Conservation (phyloP, 768 basidiomycete genomes). For the Podaxis pistillaris region DNA sequence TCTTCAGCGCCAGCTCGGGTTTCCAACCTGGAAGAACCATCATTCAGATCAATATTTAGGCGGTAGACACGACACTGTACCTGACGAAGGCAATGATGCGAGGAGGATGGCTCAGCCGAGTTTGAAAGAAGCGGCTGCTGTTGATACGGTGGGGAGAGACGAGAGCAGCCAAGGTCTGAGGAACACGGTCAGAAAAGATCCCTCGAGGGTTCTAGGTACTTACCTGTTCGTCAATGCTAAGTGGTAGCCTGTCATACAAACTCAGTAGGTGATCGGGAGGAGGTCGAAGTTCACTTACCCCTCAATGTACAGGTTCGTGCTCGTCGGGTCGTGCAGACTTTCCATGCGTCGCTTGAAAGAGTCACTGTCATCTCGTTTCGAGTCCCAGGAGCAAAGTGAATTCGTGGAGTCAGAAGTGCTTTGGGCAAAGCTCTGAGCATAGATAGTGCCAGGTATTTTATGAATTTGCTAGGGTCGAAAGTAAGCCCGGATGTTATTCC, state of each 20-base stretch:
- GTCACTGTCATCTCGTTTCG: conserved; percentile 27
- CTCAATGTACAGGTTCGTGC: conserved; percentile 83
- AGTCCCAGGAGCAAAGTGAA: conserved; percentile 21
- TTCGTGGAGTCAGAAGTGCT: conserved; percentile 20
- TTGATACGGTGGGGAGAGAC: conserved; percentile 71
- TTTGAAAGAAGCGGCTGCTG: conserved; percentile 79
- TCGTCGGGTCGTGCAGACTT: conserved; percentile 58
- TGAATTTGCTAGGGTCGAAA: conserved; percentile 55
- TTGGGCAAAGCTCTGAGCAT: conserved; percentile 37
- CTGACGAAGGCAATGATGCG: conserved; percentile 82
- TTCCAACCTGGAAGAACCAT: conserved; percentile 52
- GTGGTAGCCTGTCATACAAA: conserved; percentile 49
- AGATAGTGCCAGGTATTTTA: conserved; percentile 77
- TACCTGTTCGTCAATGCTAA: conserved; percentile 68
- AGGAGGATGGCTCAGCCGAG: conserved; percentile 71
- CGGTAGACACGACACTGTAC: conserved; percentile 31
- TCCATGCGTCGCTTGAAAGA: conserved; percentile 83
- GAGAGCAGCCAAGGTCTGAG: conserved; percentile 59
- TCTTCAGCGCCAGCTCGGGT: conserved; percentile 72
- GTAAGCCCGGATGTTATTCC: not conserved
- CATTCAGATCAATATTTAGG: conserved; percentile 4
- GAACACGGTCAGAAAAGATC: not conserved
- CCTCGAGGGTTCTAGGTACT: conserved; percentile 15
- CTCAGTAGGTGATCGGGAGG: not conserved
- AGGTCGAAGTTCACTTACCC: conserved; percentile 38